Conservation (phyloP, 2,329 filamentous ascomycete species). For the Talaromyces funiculosus region DNA sequence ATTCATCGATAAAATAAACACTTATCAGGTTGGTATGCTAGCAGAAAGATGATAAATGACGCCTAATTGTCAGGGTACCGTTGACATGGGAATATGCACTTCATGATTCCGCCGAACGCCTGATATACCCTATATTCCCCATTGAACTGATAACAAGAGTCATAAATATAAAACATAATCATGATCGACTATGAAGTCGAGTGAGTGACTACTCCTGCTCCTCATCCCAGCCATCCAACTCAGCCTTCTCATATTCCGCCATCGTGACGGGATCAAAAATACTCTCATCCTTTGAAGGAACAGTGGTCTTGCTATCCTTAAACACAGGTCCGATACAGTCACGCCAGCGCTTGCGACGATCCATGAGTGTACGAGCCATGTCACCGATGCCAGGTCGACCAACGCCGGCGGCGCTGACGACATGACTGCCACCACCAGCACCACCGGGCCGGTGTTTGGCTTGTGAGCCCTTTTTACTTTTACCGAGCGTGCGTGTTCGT, state of each 20-base stretch:
- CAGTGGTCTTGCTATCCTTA: constrained; percentile 69
- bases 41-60: background rate
- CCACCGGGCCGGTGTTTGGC: constrained; percentile 54
- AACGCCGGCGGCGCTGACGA: constrained; percentile 34
- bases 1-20: constrained; percentile 37
- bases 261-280: constrained; percentile 72
- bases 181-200: background rate
- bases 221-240: constrained; percentile 76
- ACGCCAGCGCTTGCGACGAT: constrained; percentile 81
- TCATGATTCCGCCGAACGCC: background rate
- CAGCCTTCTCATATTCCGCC: constrained; percentile 65
- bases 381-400: constrained; percentile 71
- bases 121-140: background rate
- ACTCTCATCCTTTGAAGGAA: constrained; percentile 62
- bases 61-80: background rate
- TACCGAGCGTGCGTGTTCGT: constrained; percentile 86
- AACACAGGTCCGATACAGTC: constrained; percentile 88
- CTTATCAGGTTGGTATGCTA: background rate
- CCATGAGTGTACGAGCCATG: constrained; percentile 85
- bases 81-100: background rate
- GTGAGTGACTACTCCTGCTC: constrained; percentile 57
- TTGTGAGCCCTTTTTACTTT: constrained; percentile 83
- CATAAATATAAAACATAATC: background rate
- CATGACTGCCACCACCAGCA: constrained; percentile 64
- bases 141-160: background rate